Evolutionary conservation across 768 basidiomycete genomes (phyloP).

Genomic region (Dentipellis sp.): DNA sequence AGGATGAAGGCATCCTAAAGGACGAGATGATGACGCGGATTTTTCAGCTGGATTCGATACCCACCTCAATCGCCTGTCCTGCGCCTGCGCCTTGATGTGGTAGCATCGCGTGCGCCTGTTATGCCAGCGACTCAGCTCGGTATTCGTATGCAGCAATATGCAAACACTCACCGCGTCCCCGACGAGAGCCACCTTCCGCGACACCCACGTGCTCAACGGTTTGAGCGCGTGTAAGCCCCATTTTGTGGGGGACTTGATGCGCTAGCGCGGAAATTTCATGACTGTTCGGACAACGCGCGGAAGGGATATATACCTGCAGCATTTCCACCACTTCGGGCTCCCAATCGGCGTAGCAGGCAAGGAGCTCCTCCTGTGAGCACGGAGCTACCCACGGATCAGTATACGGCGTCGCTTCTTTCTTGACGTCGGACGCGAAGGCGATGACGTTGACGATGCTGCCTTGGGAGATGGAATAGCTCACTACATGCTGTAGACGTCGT

Average conservation of each 20-base stretch:
- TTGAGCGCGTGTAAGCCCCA: conserved; percentile 24
- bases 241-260: conserved; percentile 19
- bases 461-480: conserved; percentile 37
- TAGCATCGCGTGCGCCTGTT: conserved; percentile 25
- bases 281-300: neutral
- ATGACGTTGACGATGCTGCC: conserved; percentile 37
- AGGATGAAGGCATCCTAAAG: conserved; percentile 24
- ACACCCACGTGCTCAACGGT: conserved; percentile 18
- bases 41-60: neutral
- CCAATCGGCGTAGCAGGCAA: conserved; percentile 20
- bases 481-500: conserved; percentile 28
- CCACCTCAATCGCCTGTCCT: conserved; percentile 26
- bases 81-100: conserved; percentile 26
- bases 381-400: conserved; percentile 19
- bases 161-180: conserved; percentile 21
- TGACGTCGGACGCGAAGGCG: conserved; percentile 28
- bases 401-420: conserved; percentile 22
- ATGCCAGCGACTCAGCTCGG: neutral
- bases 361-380: conserved; percentile 16
- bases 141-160: neutral
- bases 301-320: conserved; percentile 14
- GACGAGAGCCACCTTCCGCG: conserved; percentile 19
- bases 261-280: conserved; percentile 8
- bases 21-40: too few relatives aligned
- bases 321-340: conserved; percentile 21